Conservation (phyloP, 768 basidiomycete species). For the Tricholoma furcatifolium region DNA sequence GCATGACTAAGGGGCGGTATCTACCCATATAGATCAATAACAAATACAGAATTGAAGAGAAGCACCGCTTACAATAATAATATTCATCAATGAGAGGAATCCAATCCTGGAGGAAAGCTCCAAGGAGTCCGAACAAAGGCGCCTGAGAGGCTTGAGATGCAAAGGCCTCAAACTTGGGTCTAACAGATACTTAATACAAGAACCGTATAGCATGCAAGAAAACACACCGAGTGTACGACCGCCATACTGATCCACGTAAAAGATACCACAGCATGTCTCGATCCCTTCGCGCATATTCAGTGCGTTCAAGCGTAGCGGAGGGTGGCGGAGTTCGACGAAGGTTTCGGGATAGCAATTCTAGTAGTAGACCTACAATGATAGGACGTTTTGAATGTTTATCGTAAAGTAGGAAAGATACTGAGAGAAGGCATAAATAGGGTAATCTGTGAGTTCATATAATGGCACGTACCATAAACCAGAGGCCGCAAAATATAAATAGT, state of each 20-base stretch:
- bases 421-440: constrained; percentile 10
- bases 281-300: constrained; percentile 82
- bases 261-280: constrained; percentile 83
- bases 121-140: constrained; percentile 67
- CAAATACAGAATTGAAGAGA: constrained; percentile 6
- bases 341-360: constrained; percentile 75
- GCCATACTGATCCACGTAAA: constrained; percentile 84
- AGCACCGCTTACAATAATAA: constrained; percentile 75
- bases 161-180: constrained; percentile 72
- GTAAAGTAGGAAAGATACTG: constrained; percentile 43
- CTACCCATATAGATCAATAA: constrained; percentile 20
- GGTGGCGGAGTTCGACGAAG: constrained; percentile 66
- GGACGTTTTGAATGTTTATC: constrained; percentile 59
- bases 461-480: constrained; percentile 65
- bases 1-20: constrained; percentile 38
- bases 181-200: constrained; percentile 23
- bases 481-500: constrained; percentile 70
- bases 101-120: constrained; percentile 79
- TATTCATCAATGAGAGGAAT: constrained; percentile 87
- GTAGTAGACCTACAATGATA: constrained; percentile 56
- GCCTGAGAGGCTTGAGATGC: constrained; percentile 51
- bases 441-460: background rate
- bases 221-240: constrained; percentile 66
- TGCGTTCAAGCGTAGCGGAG: constrained; percentile 63
- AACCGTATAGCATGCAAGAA: constrained; percentile 6